Evolutionary conservation across 331 rosid species (phyloP), one percentile per base, ranked within the genome.

Genomic region (Prunus yedoensis): DNA sequence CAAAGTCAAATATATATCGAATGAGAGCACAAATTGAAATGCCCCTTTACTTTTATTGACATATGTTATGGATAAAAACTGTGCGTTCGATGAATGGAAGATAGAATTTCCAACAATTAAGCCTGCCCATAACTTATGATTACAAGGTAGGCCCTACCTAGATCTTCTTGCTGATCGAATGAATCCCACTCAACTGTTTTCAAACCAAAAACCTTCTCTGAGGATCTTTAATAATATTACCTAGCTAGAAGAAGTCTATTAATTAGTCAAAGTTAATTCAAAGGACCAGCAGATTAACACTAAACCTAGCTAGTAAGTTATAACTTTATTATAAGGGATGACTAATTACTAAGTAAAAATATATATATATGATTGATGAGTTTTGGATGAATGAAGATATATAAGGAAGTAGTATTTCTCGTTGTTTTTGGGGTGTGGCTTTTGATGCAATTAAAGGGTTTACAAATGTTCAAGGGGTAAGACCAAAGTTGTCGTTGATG

Each of bases 401-500:
- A 1, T 17, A 49, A 53, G 15, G 4, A 16, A 63, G 12, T 32
- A 32, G 21, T 63, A 30, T 27, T 27, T 27, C 28, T 27, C 28
- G 28, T 27, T 27, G 28, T n/a, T 27, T 27, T 16, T 30, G 80
- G 74, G 8, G 70, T 80, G 81, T 59, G 60, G 20, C 82, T 79
- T 85, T 88, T 77, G 75, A 85, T 83, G 86, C 75, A 73, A 27
- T 2, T 27, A 27, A 27, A 66, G 16, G 32, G 46, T 16, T 10
- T 50, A 32, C 38, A 23, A 53, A 73, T 56, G 62, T 59, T 65
- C 72, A 41, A 80, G n/a, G 12, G 50, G 74, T 27, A 46, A 78
- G 84, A 82, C 82, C 82, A 73, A 27, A 25, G 11, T 70, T 88
- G 95, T 88, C 92, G 77, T 84, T 74, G 76, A 81, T 79, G 68